Evolutionary conservation across 768 basidiomycete species (phyloP).

Genomic region (Termitomyces sp.): DNA sequence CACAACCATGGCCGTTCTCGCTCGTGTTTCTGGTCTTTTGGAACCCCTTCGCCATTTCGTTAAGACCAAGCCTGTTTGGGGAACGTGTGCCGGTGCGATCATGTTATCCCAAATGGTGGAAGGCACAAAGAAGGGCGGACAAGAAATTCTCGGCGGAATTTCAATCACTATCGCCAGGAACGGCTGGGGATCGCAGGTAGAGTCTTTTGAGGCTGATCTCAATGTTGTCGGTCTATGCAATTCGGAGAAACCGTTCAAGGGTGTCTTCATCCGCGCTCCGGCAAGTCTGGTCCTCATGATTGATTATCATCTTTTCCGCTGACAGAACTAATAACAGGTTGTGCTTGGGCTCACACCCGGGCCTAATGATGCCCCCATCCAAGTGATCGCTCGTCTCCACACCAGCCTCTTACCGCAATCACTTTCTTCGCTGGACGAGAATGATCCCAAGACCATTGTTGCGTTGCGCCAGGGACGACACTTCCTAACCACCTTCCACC

Average conservation of each 20-base stretch:
- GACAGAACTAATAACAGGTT: constrained; percentile 39
- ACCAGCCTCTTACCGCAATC: constrained; percentile 25
- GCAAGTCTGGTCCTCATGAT: constrained; percentile 32
- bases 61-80: constrained; percentile 79
- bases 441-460: constrained; percentile 66
- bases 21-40: constrained; percentile 66
- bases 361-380: constrained; percentile 49
- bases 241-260: constrained; percentile 59
- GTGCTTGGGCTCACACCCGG: constrained; percentile 45
- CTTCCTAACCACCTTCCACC: constrained; percentile 90
- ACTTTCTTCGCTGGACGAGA: constrained; percentile 34
- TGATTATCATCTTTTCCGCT: not conserved
- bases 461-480: constrained; percentile 81
- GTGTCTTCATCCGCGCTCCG: constrained; percentile 93
- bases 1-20: constrained; percentile 83
- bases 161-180: constrained; percentile 80
- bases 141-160: constrained; percentile 80
- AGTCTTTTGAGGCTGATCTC: constrained; percentile 85
- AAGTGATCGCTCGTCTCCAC: constrained; percentile 50
- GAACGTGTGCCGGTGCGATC: constrained; percentile 95
- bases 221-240: constrained; percentile 57
- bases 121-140: constrained; percentile 80
- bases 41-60: constrained; percentile 76
- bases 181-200: constrained; percentile 91
- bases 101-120: constrained; percentile 70